Evolutionary conservation across 441 rosid species (phyloP), one percentile per base, ranked within the genome.

Genomic region (Adansonia madagascariensis): DNA sequence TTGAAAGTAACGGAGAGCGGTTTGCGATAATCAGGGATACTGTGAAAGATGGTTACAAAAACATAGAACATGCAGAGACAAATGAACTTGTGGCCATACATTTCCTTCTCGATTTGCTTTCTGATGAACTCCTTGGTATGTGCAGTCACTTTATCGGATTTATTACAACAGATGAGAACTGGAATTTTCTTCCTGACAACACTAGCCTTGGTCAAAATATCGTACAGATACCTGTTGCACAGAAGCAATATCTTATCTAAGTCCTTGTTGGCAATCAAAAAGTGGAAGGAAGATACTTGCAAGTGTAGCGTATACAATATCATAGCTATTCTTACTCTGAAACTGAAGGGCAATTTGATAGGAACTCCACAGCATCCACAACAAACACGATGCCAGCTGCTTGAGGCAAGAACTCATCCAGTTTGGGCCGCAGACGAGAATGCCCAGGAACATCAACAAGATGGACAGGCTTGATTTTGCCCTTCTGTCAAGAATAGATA

Each of bases 381-480:
- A 89, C 88, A 67, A 92, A 95, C 61, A 94, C 91, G 67, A 95
- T 77, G 80, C 95, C 98, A 18, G 97, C 97, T 77, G 98, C 97
- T 81, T 86, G 95, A 79, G 90, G 95, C 81, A 94, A 80, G 84
- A 84, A 88, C 78, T 92, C 97, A 55, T 95, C 97, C 74, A 94
- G 86, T 77, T 93, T 94, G 64, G 94, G 83, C 73, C 86, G 88
- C 80, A 95, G 93, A 70, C 97, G 97, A 85, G 94, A 85, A 86
- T 94, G 95, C 24, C 99, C 99, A 67, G 99, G 98, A 79, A 95
- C 93, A 82, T 95, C 99, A 84, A 92, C 89, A 77, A 94, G 84
- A 87, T 90, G 98, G 64, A 94, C 88, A 77, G 94, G 96, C 81
- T 86, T 89, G 70, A 80, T 53, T 82, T 91, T 93, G 47, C 96